phyloP scores from a whole-genome alignment of 495 filamentous ascomycete species.

The Penicillium canariense region DNA sequence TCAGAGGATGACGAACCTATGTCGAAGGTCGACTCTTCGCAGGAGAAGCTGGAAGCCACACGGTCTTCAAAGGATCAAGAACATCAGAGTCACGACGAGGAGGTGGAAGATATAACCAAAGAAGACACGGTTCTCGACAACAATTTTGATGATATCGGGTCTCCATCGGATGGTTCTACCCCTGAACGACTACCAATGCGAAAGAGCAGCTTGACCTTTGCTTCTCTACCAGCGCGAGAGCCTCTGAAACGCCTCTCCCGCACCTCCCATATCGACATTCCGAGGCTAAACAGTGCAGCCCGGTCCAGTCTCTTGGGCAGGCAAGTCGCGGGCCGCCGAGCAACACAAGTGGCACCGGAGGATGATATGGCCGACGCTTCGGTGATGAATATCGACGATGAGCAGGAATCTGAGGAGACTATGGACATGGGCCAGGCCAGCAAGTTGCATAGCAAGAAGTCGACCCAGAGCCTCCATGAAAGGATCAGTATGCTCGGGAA shows the following conservation, averaged over 20 bases:
- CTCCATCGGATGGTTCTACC: conserved; percentile 61
- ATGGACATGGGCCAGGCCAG: conserved; percentile 37
- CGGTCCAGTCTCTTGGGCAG: conserved; percentile 59
- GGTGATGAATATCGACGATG: conserved; percentile 59
- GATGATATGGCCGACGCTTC: conserved; percentile 46
- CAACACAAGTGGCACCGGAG: conserved; percentile 29
- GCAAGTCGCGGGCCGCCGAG: conserved; percentile 42
- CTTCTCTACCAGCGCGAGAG: conserved; percentile 86
- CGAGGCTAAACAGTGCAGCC: conserved; percentile 40
- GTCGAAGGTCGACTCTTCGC: conserved; percentile 14
- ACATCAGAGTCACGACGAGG: conserved; percentile 18
- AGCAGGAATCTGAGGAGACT: conserved; percentile 40
- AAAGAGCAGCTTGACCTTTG: conserved; percentile 92
- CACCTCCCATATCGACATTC: conserved; percentile 75
- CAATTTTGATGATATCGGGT: conserved; percentile 54
- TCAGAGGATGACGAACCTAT: conserved; percentile 4
- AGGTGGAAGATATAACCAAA: conserved; percentile 33
- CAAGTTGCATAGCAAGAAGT: conserved; percentile 76
- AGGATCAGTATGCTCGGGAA: conserved; percentile 92
- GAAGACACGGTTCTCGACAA: conserved; percentile 52
- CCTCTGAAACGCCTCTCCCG: conserved; percentile 73
- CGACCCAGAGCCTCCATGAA: conserved; percentile 86
- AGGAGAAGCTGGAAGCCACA: conserved; percentile 17
- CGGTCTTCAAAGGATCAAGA: conserved; percentile 18
- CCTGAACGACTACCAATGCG: conserved; percentile 65